Conservation (phyloP, 78 protist species). For the Thecamonas trahens region DNA sequence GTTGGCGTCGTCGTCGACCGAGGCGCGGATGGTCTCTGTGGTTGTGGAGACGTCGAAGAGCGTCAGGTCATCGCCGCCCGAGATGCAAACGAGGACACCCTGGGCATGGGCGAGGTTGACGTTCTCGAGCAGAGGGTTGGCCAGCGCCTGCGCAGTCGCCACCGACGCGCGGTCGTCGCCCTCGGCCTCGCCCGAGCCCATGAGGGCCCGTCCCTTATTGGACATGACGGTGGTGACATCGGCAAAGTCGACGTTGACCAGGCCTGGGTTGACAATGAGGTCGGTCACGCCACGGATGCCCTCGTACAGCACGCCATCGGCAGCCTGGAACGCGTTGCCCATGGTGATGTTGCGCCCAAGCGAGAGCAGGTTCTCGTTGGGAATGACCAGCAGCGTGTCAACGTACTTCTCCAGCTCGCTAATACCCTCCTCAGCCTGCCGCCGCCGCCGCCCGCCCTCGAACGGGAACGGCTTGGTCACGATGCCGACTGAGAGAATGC, state of each 20-base stretch:
- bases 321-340: conserved; percentile 27
- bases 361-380: conserved; percentile 30
- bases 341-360: conserved; percentile 2
- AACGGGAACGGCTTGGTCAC: conserved; percentile 21
- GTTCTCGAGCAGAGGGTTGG: conserved; percentile 27
- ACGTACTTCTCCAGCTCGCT: conserved; percentile 1
- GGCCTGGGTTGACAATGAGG: conserved; percentile 35
- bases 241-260: conserved; percentile 45
- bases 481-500: conserved; percentile 12
- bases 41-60: neutral
- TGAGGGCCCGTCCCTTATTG: conserved; percentile 55
- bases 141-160: conserved; percentile 45
- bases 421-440: conserved; percentile 1
- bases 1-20: conserved; percentile 47
- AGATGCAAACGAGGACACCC: neutral
- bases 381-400: conserved; percentile 28
- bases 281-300: conserved; percentile 32
- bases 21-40: neutral
- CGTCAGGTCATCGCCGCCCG: neutral
- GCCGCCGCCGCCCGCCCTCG: neutral
- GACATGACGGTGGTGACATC: conserved; percentile 64
- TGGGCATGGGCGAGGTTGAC: neutral
- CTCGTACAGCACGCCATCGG: conserved; percentile 29
- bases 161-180: conserved; percentile 35
- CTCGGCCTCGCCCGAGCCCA: conserved; percentile 63